These are phyloP conservation scores for Chrysosporium keratinophilum DNA, from an alignment of 2,329 filamentous ascomycete genomes.

Conservation along the genomic window DNA sequence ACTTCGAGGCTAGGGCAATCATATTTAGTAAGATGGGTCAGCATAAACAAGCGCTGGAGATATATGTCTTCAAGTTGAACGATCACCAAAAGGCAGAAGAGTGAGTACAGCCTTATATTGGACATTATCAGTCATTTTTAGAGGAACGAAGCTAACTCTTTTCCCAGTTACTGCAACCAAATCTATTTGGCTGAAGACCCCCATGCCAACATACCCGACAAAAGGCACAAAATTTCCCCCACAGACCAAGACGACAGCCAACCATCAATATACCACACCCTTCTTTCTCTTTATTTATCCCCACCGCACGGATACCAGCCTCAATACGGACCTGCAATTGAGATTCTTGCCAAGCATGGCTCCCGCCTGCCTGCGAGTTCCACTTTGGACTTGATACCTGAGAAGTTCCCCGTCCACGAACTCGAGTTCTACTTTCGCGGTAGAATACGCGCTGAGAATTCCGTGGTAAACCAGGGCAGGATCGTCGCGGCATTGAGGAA, in stretches of 20 bases:
- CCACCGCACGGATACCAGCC: constrained; percentile 63
- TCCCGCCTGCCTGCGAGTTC: constrained; percentile 79
- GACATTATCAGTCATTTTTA: background rate
- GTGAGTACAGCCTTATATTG: constrained; percentile 37
- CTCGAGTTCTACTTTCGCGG: constrained; percentile 87
- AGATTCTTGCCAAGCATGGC: constrained; percentile 83
- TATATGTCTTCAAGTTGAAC: constrained; percentile 89
- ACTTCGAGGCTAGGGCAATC: constrained; percentile 82
- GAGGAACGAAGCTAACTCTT: constrained; percentile 24
- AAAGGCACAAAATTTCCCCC: constrained; percentile 31
- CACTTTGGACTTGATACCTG: constrained; percentile 75
- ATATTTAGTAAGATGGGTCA: constrained; percentile 90
- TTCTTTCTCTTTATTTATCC: constrained; percentile 79
- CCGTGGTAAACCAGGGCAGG: constrained; percentile 65
- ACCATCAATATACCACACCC: constrained; percentile 80
- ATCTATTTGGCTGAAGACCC: constrained; percentile 55
- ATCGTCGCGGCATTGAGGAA: constrained; percentile 68
- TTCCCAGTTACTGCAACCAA: constrained; percentile 70
- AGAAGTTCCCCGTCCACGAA: constrained; percentile 63
- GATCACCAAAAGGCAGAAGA: constrained; percentile 88
- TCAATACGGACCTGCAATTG: constrained; percentile 68
- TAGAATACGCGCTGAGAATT: constrained; percentile 77
- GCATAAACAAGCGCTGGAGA: constrained; percentile 90
- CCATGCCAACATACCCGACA: constrained; percentile 26
- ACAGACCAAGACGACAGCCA: constrained; percentile 43